Evolutionary conservation across 768 basidiomycete species (phyloP).

Genomic region (Serendipita indica): DNA sequence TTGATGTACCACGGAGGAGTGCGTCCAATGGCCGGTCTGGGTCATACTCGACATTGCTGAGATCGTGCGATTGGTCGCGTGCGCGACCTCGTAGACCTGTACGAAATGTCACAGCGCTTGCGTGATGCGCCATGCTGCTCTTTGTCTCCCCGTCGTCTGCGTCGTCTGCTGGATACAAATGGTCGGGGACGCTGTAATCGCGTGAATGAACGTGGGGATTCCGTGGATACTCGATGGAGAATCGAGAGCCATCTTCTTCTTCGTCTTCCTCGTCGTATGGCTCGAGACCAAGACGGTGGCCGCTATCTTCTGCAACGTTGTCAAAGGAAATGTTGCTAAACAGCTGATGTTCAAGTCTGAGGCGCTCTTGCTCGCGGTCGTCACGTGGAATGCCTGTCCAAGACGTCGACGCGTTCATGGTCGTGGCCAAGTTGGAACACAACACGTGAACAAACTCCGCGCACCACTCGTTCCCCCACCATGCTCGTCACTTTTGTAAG

Average conservation of each 20-base stretch:
- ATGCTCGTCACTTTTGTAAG: constrained; percentile 7
- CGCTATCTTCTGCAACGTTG: constrained; percentile 1
- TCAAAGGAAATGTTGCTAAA: constrained; percentile 42
- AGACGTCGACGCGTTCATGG: background rate
- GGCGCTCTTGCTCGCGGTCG: constrained; percentile 59
- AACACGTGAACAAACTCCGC: constrained; percentile 2
- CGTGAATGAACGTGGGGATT: constrained; percentile 31
- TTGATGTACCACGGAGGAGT: constrained; percentile 39
- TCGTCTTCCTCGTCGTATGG: constrained; percentile 11
- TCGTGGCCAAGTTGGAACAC: constrained; percentile 3
- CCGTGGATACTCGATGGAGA: constrained; percentile 54
- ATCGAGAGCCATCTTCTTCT: constrained; percentile 19
- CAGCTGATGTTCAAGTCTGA: constrained; percentile 65
- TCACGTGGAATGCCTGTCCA: constrained; percentile 40
- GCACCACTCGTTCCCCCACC: background rate
- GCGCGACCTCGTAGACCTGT: constrained; percentile 57
- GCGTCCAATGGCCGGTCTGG: constrained; percentile 64
- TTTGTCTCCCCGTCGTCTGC: constrained; percentile 49
- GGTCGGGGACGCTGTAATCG: constrained; percentile 24
- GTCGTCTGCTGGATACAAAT: constrained; percentile 52
- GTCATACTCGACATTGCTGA: constrained; percentile 73
- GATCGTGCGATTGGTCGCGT: constrained; percentile 24
- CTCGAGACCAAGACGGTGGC: background rate
- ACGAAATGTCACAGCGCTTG: constrained; percentile 70
- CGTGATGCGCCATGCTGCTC: constrained; percentile 81